These are phyloP conservation scores for Rhizophagus clarus DNA, from an alignment of 192 early-diverging fungal genomes.

Conservation along the genomic window DNA sequence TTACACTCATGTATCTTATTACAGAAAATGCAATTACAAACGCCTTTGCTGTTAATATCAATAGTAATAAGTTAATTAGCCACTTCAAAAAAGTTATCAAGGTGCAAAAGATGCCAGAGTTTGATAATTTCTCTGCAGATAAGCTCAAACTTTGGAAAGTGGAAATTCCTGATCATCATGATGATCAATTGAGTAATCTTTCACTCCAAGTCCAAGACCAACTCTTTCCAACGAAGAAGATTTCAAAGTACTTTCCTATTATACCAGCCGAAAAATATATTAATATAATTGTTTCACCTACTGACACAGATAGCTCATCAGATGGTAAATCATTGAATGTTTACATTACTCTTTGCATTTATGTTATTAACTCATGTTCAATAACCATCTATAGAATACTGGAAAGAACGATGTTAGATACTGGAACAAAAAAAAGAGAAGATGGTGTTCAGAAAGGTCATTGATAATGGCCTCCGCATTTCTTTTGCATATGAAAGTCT, in stretches of 20 bases:
- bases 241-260: not conserved
- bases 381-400: not conserved
- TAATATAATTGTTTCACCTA: not conserved
- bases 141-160: conserved; percentile 18
- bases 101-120: not conserved
- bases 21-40: too few species aligned
- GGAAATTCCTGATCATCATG: conserved; percentile 10
- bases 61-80: too few species aligned
- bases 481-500: not conserved
- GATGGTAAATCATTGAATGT: not conserved
- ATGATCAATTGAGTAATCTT: not conserved
- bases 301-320: too few species aligned
- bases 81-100: too few species aligned
- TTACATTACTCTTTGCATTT: not conserved
- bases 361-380: not conserved
- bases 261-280: not conserved
- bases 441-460: not conserved
- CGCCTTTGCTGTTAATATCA: too few species aligned
- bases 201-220: not conserved
- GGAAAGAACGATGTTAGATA: not conserved
- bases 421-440: too few species aligned
- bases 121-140: conserved; percentile 16
- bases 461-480: not conserved
- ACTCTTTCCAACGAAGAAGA: conserved; percentile 12
- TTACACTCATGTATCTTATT: too few species aligned